Evolutionary conservation across 2,329 filamentous ascomycete genomes (phyloP), one percentile per base, ranked within the genome.

Genomic region (Aspergillus calidoustus): DNA sequence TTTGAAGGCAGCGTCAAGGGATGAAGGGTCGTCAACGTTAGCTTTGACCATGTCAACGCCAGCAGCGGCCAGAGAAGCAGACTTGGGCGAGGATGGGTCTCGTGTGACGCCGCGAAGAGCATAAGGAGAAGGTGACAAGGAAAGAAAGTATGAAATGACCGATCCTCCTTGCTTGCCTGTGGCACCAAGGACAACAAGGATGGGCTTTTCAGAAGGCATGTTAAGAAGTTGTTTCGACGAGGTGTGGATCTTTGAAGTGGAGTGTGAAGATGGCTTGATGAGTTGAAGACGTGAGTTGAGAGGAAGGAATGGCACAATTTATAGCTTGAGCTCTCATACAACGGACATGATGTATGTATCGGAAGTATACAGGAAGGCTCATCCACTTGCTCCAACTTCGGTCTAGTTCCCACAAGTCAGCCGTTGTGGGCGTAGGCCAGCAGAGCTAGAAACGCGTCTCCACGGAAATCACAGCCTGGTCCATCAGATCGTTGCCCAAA

Each of bases 31-130:
- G 55, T 78, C 66, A 13, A 76, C 65, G 44, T 80, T 73, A 2
- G 67, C 76, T 52, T 68, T 34, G 9, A 80, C 71, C 17, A 81
- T 66, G 44, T 81, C 79, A 30, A 79, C 68, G 19, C 77, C 79
- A 47, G 66, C 64, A 0, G 57, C 65, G 19, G 64, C 64, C 59
- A 74, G 72, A 19, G 57, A 70, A 43, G 75, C 66, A 8, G 77
- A 72, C 38, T 76, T 76, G 6, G 68, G 52, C 19, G 76, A 74
- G 54, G 69, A 67, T 0, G 78, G 74, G 64, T 82, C 78, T 54
- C 82, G 81, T 41, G 82, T 82, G 22, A 82, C 15, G 9, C 52
- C 64, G 31, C 66, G 64, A 43, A 68, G 60, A n/a, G 57, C 51
- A 56, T 63, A 68, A 15, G 52, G 31, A 11, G 61, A 54, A 31